phyloP scores from a whole-genome alignment of 257 asterid species.

The Avicennia marina region DNA sequence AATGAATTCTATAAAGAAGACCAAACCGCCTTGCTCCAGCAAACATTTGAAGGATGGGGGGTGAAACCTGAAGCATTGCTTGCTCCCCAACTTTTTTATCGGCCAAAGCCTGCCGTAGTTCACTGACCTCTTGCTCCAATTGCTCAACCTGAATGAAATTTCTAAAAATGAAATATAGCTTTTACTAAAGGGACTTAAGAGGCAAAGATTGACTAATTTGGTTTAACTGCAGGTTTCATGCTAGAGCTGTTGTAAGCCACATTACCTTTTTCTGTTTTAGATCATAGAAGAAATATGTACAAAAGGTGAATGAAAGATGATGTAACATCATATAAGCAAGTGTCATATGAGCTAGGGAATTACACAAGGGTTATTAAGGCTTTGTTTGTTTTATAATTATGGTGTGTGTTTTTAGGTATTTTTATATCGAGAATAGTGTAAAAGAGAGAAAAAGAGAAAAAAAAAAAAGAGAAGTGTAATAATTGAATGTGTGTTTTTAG shows the following conservation, averaged over 20 bases:
- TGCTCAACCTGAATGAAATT: constrained; percentile 58
- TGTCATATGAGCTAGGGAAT: not conserved
- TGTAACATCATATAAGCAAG: not conserved
- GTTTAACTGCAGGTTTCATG: not conserved
- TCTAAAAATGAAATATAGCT: constrained; percentile 9
- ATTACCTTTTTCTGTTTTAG: not conserved
- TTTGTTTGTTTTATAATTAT: too few relatives aligned
- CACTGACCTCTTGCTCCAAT: constrained; percentile 69
- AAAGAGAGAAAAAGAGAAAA: too few relatives aligned
- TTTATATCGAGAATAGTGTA: too few relatives aligned
- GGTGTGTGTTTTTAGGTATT: too few relatives aligned
- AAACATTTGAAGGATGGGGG: not conserved
- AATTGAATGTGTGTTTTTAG: too few relatives aligned
- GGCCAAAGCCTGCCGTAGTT: constrained; percentile 50
- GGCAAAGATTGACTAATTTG: not conserved
- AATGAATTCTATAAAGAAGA: constrained; percentile 17
- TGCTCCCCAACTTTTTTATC: constrained; percentile 72
- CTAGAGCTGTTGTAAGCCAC: not conserved
- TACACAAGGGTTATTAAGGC: too few relatives aligned
- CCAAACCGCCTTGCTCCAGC: constrained; percentile 6
- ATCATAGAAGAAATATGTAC: not conserved
- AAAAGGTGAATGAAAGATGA: not conserved
- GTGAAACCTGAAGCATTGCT: constrained; percentile 73
- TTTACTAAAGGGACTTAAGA: not conserved
- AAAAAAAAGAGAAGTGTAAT: too few relatives aligned